These are phyloP conservation scores for Lasiodiplodia gonubiensis DNA, from an alignment of 2,329 filamentous ascomycete genomes.

Conservation along the genomic window DNA sequence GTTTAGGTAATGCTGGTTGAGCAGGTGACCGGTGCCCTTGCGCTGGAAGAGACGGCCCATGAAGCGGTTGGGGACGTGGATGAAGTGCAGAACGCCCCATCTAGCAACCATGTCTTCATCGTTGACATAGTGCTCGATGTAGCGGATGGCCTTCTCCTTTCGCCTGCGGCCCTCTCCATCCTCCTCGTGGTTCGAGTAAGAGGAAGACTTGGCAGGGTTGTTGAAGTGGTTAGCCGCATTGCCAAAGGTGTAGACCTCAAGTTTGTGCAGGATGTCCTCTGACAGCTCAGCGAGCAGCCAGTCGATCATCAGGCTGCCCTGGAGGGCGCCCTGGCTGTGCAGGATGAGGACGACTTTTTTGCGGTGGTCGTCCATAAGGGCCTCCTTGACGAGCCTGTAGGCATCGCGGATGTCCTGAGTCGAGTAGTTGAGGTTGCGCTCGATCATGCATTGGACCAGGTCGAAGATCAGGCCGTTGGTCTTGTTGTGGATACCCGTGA, in stretches of 20 bases:
- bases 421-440: slow-evolving; percentile 75
- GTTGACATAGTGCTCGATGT: slow-evolving; percentile 84
- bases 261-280: slow-evolving; percentile 33
- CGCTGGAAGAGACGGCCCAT: slow-evolving; percentile 56
- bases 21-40: slow-evolving; percentile 42
- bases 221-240: slow-evolving; percentile 83
- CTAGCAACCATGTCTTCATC: slow-evolving; percentile 74
- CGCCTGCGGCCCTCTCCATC: slow-evolving; percentile 37
- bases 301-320: slow-evolving; percentile 74
- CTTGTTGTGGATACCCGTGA: slow-evolving; percentile 76
- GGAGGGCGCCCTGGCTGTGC: slow-evolving; percentile 79
- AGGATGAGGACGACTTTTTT: slow-evolving; percentile 75
- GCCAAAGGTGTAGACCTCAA: slow-evolving; percentile 76
- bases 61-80: slow-evolving; percentile 57
- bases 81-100: slow-evolving; percentile 76
- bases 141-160: slow-evolving; percentile 59
- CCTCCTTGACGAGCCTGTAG: slow-evolving; percentile 68
- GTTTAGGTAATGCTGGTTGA: slow-evolving; percentile 66
- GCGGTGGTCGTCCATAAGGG: slow-evolving; percentile 65
- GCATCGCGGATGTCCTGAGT: slow-evolving; percentile 65
- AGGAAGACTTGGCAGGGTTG: slow-evolving; percentile 61
- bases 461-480: slow-evolving; percentile 77
- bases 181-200: background rate
- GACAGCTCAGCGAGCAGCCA: slow-evolving; percentile 71
- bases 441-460: slow-evolving; percentile 76